These are phyloP conservation scores for Avena atlantica DNA, from an alignment of 176 grass and related monocot species.

Conservation along the genomic window DNA sequence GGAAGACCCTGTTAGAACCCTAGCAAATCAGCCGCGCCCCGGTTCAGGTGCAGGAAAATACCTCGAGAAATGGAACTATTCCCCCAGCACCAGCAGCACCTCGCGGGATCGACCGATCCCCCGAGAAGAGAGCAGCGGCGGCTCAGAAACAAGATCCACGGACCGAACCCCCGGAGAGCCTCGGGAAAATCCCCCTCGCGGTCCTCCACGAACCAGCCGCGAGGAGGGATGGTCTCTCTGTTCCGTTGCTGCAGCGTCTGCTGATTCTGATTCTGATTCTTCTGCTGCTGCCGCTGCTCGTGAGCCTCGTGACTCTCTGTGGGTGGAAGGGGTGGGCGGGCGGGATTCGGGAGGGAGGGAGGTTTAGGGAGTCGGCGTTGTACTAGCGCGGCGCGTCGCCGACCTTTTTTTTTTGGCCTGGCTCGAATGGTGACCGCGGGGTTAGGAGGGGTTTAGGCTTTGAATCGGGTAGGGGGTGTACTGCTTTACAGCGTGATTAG, in stretches of 20 bases:
- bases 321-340: neutral
- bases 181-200: neutral
- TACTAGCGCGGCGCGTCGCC: conserved; percentile 16
- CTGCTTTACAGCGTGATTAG: conserved; percentile 25
- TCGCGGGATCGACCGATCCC: neutral
- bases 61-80: conserved; percentile 12
- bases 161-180: neutral
- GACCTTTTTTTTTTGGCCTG: neutral
- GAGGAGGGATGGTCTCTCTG: neutral
- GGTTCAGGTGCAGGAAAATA: neutral
- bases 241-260: neutral
- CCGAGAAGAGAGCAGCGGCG: neutral
- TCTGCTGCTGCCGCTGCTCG: neutral
- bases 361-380: conserved; percentile 9
- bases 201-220: neutral
- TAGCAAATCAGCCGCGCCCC: neutral
- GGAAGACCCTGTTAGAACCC: neutral
- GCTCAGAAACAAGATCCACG: conserved; percentile 25
- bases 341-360: neutral
- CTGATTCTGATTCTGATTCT: neutral
- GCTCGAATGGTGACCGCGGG: conserved; percentile 10
- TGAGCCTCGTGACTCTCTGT: neutral
- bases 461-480: neutral
- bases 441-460: conserved; percentile 41
- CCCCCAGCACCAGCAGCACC: conserved; percentile 9